Base-by-base conservation (phyloP, 192 early-diverging fungal genomes). In the Umbelopsis sp. region DNA sequence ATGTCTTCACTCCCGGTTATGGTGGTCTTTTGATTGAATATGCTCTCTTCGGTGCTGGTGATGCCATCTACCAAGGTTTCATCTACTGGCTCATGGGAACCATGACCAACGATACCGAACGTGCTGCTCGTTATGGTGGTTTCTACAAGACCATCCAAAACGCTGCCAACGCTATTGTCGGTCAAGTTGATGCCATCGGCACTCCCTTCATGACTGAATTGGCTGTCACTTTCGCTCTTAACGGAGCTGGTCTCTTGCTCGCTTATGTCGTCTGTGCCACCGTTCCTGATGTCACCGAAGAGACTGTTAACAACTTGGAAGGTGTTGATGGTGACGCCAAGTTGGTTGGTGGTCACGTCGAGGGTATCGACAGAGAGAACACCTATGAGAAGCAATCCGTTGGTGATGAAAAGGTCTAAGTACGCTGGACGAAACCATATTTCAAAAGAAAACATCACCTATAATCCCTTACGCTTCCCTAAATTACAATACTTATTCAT, bases 71-170 rank as follows among this genome's bases (percentile, higher is more conserved):
- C 84, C 94, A 96, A 83, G 85, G 84, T 70, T 88, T 84, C 46
- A 80, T 83, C 1, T 95, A 96, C 88, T 96, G 93, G 93, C 71
- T 96, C 30, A 89, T 96, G 74, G 94, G 93, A 18, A 86, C 93
- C 47, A 80, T 94, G 74, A 89, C 92, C 11, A 95, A 95, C 79
- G 91, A 96, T 78, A 84, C 86, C 70, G 86, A 87, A 68, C 80
- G 84, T 69, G 78, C 89, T 58, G 84, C 92, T 21, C 86, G 90
- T 52, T 94, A 90, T 70, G 86, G 87, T 55, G 94, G 93, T 4
- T 94, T 91, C 84, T 96, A 96, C 90, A 96, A 96, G 87, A 91
- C 89, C 64, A 90, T 94, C 66, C 94, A 96, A 85, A 91, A 89
- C 69, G 85, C 88, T 65, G 90, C 86, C n/a, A 86, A 79, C 55